phyloP scores from a whole-genome alignment of 2,329 filamentous ascomycete species.

The Macroventuria anomochaeta region DNA sequence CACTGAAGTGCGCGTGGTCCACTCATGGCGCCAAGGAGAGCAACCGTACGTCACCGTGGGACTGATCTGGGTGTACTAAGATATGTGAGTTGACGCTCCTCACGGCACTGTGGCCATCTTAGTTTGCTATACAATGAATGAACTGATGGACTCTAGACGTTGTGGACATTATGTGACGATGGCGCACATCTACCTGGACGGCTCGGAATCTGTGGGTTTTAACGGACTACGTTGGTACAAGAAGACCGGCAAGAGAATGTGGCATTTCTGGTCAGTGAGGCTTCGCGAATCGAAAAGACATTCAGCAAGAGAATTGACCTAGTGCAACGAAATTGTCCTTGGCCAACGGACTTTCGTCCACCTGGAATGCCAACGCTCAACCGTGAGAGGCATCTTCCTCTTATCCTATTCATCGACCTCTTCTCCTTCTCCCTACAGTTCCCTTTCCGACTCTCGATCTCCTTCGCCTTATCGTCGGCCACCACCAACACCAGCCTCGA shows the following conservation, averaged over 20 bases:
- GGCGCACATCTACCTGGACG: constrained; percentile 17
- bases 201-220: constrained; percentile 8
- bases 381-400: background rate
- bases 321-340: background rate
- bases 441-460: background rate
- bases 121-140: background rate
- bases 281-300: background rate
- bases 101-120: background rate
- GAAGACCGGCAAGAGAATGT: background rate
- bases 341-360: background rate
- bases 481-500: background rate
- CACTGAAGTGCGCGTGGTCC: background rate
- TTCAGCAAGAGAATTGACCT: background rate
- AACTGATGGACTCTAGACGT: background rate
- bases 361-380: background rate
- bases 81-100: background rate
- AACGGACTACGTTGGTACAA: background rate
- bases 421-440: background rate
- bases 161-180: background rate
- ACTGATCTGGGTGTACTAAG: background rate
- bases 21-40: background rate
- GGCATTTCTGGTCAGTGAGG: background rate
- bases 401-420: background rate
- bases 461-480: background rate
- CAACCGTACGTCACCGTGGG: constrained; percentile 16